Evolutionary conservation across 1,139 yeast species (phyloP).

Genomic region (Debaryomyces coudertii): DNA sequence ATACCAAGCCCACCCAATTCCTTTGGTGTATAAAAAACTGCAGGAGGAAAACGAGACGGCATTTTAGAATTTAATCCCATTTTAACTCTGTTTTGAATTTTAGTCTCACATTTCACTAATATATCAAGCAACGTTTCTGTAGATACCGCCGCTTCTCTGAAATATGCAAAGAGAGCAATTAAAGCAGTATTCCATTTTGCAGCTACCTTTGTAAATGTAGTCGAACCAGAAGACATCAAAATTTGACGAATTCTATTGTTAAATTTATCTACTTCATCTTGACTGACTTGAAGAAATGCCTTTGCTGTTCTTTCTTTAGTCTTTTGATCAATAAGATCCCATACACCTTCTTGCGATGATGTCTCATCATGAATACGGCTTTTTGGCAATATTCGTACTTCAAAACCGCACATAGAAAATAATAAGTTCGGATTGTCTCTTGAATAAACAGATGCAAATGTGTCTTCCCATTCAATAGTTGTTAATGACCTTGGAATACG

Average conservation of each 20-base stretch:
- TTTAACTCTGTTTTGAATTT: constrained; percentile 91
- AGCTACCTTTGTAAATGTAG: constrained; percentile 93
- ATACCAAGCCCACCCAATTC: constrained; percentile 97
- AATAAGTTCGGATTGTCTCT: constrained; percentile 85
- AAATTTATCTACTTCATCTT: constrained; percentile 77
- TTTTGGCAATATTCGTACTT: constrained; percentile 84
- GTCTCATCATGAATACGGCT: constrained; percentile 52
- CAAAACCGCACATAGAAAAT: constrained; percentile 94
- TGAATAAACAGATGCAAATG: constrained; percentile 87
- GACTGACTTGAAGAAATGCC: constrained; percentile 83
- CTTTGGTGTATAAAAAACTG: constrained; percentile 96
- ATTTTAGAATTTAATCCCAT: constrained; percentile 95
- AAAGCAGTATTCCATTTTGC: constrained; percentile 96
- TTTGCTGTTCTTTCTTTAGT: constrained; percentile 89
- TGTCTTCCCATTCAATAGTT: constrained; percentile 75
- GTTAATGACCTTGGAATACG: constrained; percentile 79
- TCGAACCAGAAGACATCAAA: constrained; percentile 92
- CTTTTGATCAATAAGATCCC: constrained; percentile 77
- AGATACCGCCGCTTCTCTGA: constrained; percentile 88
- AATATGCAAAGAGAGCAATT: constrained; percentile 83
- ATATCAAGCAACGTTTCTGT: constrained; percentile 79
- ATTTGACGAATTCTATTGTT: constrained; percentile 86
- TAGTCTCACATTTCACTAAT: constrained; percentile 88
- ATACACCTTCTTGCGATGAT: constrained; percentile 73
- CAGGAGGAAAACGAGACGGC: constrained; percentile 99